Base-by-base conservation (phyloP, 306 rosid species). In the Crotalaria pallida region DNA sequence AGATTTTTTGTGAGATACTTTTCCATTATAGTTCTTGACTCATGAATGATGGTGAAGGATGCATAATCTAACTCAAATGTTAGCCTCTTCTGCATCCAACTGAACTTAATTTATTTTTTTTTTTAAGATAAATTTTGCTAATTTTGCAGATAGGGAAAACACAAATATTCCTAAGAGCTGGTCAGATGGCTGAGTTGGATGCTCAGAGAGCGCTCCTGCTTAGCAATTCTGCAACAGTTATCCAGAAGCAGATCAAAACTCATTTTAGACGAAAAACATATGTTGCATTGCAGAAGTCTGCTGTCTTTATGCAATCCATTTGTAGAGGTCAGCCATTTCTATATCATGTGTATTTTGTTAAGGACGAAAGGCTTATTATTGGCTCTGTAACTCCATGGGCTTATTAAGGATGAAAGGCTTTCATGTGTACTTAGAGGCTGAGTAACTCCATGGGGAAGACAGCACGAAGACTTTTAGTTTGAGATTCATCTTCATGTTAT, bases 151-250 rank as follows among this genome's bases (percentile, higher is more conserved):
- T 93, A 48, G 98, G 98, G 65, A 76, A 87, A 76, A 75, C 96
- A 48, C 55, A 88, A 84, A 33, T 93, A 68, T 93, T 93, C 80
- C 75, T 93, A 49, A 87, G 92, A 82, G 98, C 87, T 58, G 91
- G 91, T 60, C 90, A 90, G 88, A 90, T 90, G 98, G 93, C 96
- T 58, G 90, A 88, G 78, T 81, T 93, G 71, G 96, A 93, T 84
- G 86, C 90, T 69, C 67, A 33, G 64, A 88, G 94, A 77, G 77
- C 85, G 73, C 60, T 61, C 36, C 52, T 81, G n/a, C 82, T 84
- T 66, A 79, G 65, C 63, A 58, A 62, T n/a, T 81, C 96, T 18
- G 96, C 96, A 21, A 67, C 57, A 57, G 71, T 78, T 71, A 90
- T 93, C 69, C 98, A 90, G 83, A 84, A 77, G 71, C 69, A 45